These are phyloP conservation scores for Ophiostoma angusticollis DNA, from an alignment of 2,329 filamentous ascomycete genomes.

Conservation along the genomic window DNA sequence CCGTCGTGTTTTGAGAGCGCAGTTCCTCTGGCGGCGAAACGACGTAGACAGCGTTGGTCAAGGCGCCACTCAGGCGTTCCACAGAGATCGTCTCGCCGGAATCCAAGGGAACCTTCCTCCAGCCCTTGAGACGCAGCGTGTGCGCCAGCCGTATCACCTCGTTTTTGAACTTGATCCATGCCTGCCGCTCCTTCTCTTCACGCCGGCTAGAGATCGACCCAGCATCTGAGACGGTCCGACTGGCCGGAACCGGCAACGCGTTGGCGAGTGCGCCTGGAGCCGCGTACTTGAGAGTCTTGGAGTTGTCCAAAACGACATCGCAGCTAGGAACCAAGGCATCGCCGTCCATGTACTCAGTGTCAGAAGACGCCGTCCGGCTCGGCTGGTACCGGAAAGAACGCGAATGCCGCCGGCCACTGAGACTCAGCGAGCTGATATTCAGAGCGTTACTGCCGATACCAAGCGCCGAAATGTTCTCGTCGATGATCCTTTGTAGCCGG, in stretches of 20 bases:
- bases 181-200: slow-evolving; percentile 55
- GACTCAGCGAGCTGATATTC: not conserved
- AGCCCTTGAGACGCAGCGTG: slow-evolving; percentile 80
- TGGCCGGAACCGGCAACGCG: too few relatives aligned
- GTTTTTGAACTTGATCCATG: slow-evolving; percentile 78
- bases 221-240: slow-evolving; percentile 26
- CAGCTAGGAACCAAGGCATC: slow-evolving; percentile 74
- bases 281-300: slow-evolving; percentile 66
- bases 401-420: slow-evolving; percentile 19
- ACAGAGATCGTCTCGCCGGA: slow-evolving; percentile 56
- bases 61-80: slow-evolving; percentile 70
- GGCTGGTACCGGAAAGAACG: slow-evolving; percentile 24
- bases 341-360: slow-evolving; percentile 75
- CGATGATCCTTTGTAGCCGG: slow-evolving; percentile 65
- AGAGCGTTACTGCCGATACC: slow-evolving; percentile 24
- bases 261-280: too few relatives aligned
- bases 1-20: slow-evolving; percentile 8
- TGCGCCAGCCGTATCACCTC: slow-evolving; percentile 85
- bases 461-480: slow-evolving; percentile 47
- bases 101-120: slow-evolving; percentile 69
- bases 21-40: slow-evolving; percentile 66
- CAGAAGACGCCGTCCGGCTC: slow-evolving; percentile 52
- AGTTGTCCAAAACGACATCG: slow-evolving; percentile 77
- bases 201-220: slow-evolving; percentile 30
- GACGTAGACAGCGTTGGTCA: slow-evolving; percentile 95